A percentile compares a stretch with the other conserved stretches of the same genome.
Conservation (phyloP, 1,284 basidiomycete genomes). For the Rhizoctonia solani region DNA sequence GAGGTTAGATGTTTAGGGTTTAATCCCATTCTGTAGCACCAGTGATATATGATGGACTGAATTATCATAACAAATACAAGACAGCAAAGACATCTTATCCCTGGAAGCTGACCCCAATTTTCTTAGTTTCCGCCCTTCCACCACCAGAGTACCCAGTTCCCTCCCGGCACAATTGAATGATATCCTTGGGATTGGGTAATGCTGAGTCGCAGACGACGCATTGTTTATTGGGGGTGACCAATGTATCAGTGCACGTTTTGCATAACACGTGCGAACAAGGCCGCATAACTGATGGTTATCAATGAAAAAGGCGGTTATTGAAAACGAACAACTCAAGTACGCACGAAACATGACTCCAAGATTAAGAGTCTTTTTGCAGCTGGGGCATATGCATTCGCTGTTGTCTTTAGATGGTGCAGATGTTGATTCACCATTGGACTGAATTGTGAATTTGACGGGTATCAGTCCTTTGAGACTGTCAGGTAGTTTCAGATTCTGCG, state of each 20-base stretch:
- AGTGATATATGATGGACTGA: constrained; percentile 1
- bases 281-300: constrained; percentile 59
- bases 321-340: constrained; percentile 46
- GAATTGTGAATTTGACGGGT: constrained; percentile 73
- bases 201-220: constrained; percentile 80
- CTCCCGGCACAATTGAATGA: constrained; percentile 79
- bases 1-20: not conserved
- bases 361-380: constrained; percentile 89
- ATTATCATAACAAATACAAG: constrained; percentile 21
- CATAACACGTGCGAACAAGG: constrained; percentile 86
- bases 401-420: constrained; percentile 53
- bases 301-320: not conserved
- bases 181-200: constrained; percentile 61
- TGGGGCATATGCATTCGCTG: constrained; percentile 75
- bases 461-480: constrained; percentile 73
- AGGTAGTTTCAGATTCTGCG: not conserved
- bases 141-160: constrained; percentile 90
- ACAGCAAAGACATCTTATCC: constrained; percentile 51
- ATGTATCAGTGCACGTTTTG: constrained; percentile 81
- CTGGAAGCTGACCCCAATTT: constrained; percentile 74
- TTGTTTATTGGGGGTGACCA: constrained; percentile 72
- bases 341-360: constrained; percentile 67
- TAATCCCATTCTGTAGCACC: not conserved
- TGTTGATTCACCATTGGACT: constrained; percentile 49
- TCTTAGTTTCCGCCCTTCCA: constrained; percentile 83